Evolutionary conservation across 345 rosid species (phyloP).

Genomic region (Reutealis trisperma): DNA sequence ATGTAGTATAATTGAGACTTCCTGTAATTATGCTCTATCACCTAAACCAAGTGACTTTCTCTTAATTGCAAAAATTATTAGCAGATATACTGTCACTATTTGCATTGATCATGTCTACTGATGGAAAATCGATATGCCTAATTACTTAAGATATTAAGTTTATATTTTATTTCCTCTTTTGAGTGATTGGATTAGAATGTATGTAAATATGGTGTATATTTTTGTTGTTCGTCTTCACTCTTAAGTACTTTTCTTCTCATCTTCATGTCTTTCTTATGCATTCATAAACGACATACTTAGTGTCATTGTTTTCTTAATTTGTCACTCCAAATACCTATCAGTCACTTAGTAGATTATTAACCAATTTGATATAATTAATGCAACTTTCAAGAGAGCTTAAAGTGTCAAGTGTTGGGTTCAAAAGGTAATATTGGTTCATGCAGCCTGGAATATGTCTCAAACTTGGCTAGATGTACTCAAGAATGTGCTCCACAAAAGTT

Average conservation of each 20-base stretch:
- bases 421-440: conserved; percentile 94
- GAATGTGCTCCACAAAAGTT: no score
- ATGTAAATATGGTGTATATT: no score
- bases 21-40: no score
- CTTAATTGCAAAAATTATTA: conserved; percentile 63
- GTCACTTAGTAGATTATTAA: neutral
- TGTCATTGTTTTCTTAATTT: neutral
- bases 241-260: neutral
- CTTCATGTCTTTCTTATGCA: neutral
- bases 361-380: neutral
- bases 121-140: conserved; percentile 82
- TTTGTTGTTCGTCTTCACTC: neutral
- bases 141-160: conserved; percentile 10
- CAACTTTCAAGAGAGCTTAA: conserved; percentile 80
- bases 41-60: no score
- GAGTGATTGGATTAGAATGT: neutral
- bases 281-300: neutral
- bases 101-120: conserved; percentile 94
- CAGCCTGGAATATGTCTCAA: conserved; percentile 97
- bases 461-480: no score
- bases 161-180: neutral
- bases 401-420: conserved; percentile 78
- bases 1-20: no score
- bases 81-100: conserved; percentile 91
- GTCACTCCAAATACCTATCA: neutral